These are phyloP conservation scores for Exserohilum turcica DNA, from an alignment of 2,329 filamentous ascomycete genomes.

Conservation along the genomic window DNA sequence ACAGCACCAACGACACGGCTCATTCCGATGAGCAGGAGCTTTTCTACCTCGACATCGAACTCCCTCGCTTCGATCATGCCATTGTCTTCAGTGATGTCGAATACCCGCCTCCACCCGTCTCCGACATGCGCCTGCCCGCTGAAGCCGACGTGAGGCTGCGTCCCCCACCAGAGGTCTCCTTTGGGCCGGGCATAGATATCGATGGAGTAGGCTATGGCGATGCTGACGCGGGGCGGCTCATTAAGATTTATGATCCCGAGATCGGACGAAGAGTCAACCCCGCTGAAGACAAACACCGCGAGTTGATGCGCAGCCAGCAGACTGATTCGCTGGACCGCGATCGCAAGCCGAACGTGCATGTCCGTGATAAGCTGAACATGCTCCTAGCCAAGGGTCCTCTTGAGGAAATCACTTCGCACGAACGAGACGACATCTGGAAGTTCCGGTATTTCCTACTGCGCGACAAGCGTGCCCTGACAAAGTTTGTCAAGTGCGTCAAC, in stretches of 20 bases:
- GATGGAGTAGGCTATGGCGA: slow-evolving; percentile 61
- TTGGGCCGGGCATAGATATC: slow-evolving; percentile 85
- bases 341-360: slow-evolving; percentile 93
- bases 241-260: slow-evolving; percentile 92
- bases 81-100: slow-evolving; percentile 94
- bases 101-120: slow-evolving; percentile 83
- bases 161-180: slow-evolving; percentile 84
- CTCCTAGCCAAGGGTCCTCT: slow-evolving; percentile 94
- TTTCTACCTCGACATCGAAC: slow-evolving; percentile 86
- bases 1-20: slow-evolving; percentile 30
- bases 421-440: slow-evolving; percentile 96
- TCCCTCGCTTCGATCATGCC: slow-evolving; percentile 93
- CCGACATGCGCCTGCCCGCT: slow-evolving; percentile 69
- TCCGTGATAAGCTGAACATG: slow-evolving; percentile 87
- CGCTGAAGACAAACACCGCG: slow-evolving; percentile 90
- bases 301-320: slow-evolving; percentile 87
- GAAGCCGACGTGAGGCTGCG: slow-evolving; percentile 71
- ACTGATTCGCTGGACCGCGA: slow-evolving; percentile 95
- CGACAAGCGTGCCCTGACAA: slow-evolving; percentile 85
- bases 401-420: slow-evolving; percentile 82
- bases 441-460: slow-evolving; percentile 93
- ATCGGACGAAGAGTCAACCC: slow-evolving; percentile 88
- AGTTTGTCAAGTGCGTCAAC: slow-evolving; percentile 97
- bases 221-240: slow-evolving; percentile 64
- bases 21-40: slow-evolving; percentile 60